phyloP scores from a whole-genome alignment of 2,329 filamentous ascomycete species.

The Colletotrichum simmondsii region DNA sequence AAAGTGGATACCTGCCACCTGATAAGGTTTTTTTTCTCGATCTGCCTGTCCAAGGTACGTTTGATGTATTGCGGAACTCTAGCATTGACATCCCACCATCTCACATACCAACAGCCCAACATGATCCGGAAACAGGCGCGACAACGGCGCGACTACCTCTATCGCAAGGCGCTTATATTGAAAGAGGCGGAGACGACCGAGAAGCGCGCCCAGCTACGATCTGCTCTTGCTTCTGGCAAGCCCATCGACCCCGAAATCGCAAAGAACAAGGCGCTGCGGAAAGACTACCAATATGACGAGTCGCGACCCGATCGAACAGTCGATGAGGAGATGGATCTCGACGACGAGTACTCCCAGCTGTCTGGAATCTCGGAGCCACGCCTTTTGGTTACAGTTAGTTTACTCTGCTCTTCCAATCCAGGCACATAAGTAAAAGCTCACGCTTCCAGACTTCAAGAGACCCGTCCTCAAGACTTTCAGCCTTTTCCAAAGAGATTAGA shows the following conservation, averaged over 20 bases:
- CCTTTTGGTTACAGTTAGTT: constrained; percentile 2
- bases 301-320: constrained; percentile 74
- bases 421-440: too few species aligned
- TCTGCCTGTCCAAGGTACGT: background rate
- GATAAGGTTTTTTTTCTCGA: background rate
- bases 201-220: constrained; percentile 87
- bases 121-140: constrained; percentile 51
- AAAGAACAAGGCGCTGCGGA: constrained; percentile 84
- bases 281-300: constrained; percentile 95
- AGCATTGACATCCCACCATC: background rate
- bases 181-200: constrained; percentile 93
- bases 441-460: constrained; percentile 78
- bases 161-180: constrained; percentile 86
- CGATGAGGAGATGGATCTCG: constrained; percentile 78
- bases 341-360: constrained; percentile 90
- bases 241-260: constrained; percentile 84
- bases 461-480: constrained; percentile 84
- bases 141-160: constrained; percentile 72
- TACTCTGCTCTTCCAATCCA: too few species aligned
- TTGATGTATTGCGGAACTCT: background rate
- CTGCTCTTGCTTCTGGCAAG: constrained; percentile 89
- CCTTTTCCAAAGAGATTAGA: constrained; percentile 93
- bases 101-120: background rate
- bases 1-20: background rate
- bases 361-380: constrained; percentile 89